Percentiles rank a stretch among this genome's conserved stretches.
Evolutionary conservation across 257 asterid genomes (phyloP).

Genomic region (Coffea canephora): DNA sequence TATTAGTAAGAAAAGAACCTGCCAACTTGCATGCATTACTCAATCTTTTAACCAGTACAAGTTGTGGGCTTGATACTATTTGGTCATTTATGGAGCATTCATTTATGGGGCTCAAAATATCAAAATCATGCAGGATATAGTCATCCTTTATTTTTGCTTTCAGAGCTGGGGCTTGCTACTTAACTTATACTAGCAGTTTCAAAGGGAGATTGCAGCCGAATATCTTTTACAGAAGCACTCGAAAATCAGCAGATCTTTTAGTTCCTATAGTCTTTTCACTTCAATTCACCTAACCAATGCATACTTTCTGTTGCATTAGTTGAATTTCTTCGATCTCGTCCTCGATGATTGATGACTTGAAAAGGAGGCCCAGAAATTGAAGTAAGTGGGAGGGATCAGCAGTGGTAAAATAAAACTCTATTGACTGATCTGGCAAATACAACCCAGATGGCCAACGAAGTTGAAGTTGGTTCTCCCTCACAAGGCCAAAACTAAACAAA

Average conservation of each 20-base stretch:
- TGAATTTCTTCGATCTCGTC: not conserved
- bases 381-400: not conserved
- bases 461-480: not conserved
- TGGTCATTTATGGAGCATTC: not conserved
- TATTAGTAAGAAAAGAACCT: too few species aligned
- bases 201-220: not conserved
- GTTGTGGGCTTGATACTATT: not conserved
- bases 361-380: too few species aligned
- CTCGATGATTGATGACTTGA: not conserved
- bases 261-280: not conserved
- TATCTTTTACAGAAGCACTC: not conserved
- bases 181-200: not conserved
- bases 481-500: not conserved
- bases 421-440: not conserved
- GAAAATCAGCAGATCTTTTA: not conserved
- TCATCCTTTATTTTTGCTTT: too few species aligned
- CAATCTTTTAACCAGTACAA: not conserved
- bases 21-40: too few species aligned
- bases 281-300: not conserved
- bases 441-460: not conserved
- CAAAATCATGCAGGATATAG: not conserved
- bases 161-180: not conserved
- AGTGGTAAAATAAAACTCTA: not conserved
- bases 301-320: not conserved
- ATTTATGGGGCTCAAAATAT: not conserved